Base-by-base conservation (phyloP, 116 monocot genomes). In the Cymodocea nodosa region DNA sequence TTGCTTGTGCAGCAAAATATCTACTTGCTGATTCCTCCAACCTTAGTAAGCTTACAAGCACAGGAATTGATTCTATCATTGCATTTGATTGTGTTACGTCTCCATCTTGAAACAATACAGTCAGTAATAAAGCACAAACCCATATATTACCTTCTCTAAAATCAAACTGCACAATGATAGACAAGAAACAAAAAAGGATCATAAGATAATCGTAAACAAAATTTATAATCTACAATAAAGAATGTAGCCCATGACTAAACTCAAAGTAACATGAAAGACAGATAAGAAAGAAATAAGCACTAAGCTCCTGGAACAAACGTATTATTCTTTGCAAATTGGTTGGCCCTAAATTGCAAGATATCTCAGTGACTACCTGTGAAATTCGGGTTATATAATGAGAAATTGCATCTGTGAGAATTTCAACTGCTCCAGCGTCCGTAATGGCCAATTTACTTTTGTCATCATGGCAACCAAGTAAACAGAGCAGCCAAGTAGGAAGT, bases 1-100 rank as follows among this genome's bases (percentile, higher is more conserved):
- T 66, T 40, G 97, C 91, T 77, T 98, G 97, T 59, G 97, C 97
- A 68, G 97, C 83, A 77, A 98, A 91, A 75, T 91, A 98, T 70
- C 82, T 81, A 55, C 81, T 75, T 55, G 80, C 75, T 60, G 76
- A 77, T 66, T 88, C 89, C 34, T 98, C 97, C 66, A 92, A 91
- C 72, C 80, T 85, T 65, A 98, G 67, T 22, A 98, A 71, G 71
- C 76, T 91, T 53, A 89, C 76, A 9, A 98, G 79, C 37, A 84
- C 80, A 54, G 97, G 88, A 80, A 98, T 98, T 25, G 84, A 82
- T 60, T 74, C 71, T 72, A 84, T 70, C 52, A 83, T 74, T 50
- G 82, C 64, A 68, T 84, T 78, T 65, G 72, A 83, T 35, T 90
- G 76, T 52, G 80, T 85, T 35, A 85, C 75, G 58, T 88, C 87